phyloP scores from a whole-genome alignment of 108 stramenopile species.

The Nitzschia putrida region DNA sequence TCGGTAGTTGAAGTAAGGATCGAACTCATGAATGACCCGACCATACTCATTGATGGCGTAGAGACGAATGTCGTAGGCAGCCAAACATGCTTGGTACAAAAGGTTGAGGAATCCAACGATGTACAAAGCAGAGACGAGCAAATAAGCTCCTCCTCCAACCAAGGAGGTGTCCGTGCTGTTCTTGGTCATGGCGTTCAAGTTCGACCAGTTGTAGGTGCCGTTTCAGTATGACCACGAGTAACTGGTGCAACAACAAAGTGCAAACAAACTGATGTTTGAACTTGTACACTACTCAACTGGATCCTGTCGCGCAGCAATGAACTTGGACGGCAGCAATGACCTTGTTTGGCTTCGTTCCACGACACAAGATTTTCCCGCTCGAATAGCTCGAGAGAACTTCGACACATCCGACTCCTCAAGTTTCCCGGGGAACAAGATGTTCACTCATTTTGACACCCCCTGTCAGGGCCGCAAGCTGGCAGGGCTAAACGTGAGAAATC shows the following conservation, averaged over 20 bases:
- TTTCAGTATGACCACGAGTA: not conserved
- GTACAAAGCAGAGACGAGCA: conserved; percentile 28
- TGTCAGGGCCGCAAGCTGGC: too few species aligned
- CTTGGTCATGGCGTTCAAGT: not conserved
- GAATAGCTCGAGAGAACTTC: too few species aligned
- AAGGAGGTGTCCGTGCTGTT: conserved; percentile 11
- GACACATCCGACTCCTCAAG: too few species aligned
- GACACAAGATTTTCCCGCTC: too few species aligned
- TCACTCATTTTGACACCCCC: too few species aligned
- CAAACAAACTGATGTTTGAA: too few species aligned
- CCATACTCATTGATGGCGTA: conserved; percentile 87
- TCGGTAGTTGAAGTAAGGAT: conserved; percentile 92
- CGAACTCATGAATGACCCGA: conserved; percentile 82
- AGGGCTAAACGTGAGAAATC: too few species aligned
- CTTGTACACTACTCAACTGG: too few species aligned
- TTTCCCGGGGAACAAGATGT: too few species aligned
- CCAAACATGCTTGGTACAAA: conserved; percentile 31
- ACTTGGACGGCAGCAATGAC: too few species aligned
- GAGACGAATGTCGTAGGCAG: conserved; percentile 79
- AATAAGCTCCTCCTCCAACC: conserved; percentile 4
- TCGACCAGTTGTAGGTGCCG: not conserved
- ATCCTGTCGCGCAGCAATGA: too few species aligned
- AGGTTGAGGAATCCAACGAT: conserved; percentile 32
- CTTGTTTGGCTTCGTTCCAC: too few species aligned
- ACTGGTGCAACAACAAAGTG: not conserved